phyloP scores from a whole-genome alignment of 768 basidiomycete species.

The Nidularia pulvinata region DNA sequence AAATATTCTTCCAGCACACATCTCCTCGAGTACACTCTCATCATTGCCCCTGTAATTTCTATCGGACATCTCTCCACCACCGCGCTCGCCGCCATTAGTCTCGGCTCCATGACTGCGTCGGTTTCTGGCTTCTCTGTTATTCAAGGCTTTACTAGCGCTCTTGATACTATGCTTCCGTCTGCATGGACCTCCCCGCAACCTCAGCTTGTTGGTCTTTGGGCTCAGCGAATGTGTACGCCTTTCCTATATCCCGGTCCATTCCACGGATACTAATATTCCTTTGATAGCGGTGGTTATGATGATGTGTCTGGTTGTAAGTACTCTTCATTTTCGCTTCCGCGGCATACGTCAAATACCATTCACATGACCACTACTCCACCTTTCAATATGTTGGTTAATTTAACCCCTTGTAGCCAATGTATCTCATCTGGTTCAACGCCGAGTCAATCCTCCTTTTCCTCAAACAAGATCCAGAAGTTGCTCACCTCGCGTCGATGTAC shows the following conservation, averaged over 20 bases:
- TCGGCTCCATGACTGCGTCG: constrained; percentile 74
- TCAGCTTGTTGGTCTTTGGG: constrained; percentile 85
- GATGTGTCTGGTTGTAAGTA: constrained; percentile 56
- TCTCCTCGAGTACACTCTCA: constrained; percentile 83
- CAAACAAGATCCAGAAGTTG: constrained; percentile 84
- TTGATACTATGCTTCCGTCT: constrained; percentile 93
- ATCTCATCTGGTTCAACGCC: constrained; percentile 79
- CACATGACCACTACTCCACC: constrained; percentile 3
- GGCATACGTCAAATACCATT: neutral
- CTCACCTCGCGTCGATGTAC: constrained; percentile 73
- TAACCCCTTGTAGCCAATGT: constrained; percentile 50
- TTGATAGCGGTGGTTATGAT: constrained; percentile 60
- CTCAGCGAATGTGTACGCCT: constrained; percentile 80
- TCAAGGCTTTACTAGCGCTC: constrained; percentile 79
- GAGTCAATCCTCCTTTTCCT: constrained; percentile 76
- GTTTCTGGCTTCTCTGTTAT: constrained; percentile 80
- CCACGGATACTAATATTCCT: constrained; percentile 1
- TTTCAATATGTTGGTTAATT: neutral
- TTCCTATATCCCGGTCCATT: neutral
- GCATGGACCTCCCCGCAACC: constrained; percentile 94
- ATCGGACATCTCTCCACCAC: constrained; percentile 92
- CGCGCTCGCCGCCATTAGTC: constrained; percentile 82
- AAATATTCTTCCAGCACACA: constrained; percentile 51
- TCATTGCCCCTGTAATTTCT: constrained; percentile 80
- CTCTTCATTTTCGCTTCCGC: constrained; percentile 2